phyloP scores from a whole-genome alignment of 306 rosid genomes.

The Carpinus fangiana region DNA sequence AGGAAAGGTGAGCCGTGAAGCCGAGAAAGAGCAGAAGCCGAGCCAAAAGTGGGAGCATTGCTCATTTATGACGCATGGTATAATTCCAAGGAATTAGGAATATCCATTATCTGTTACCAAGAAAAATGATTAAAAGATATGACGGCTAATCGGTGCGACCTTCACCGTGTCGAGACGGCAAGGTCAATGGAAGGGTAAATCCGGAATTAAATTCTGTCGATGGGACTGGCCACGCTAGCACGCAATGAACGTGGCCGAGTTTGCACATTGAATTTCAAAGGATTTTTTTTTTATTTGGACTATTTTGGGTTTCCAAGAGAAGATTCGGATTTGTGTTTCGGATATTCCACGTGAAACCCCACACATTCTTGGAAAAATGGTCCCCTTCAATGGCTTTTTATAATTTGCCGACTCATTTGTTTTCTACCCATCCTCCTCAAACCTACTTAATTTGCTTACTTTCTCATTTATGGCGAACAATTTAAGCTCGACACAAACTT shows the following conservation, averaged over 20 bases:
- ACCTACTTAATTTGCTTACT: too few relatives aligned
- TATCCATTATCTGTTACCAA: constrained; percentile 36
- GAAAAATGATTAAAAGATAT: background rate
- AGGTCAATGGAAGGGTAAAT: background rate
- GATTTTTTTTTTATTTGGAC: background rate
- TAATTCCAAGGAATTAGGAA: constrained; percentile 52
- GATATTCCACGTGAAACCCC: constrained; percentile 16
- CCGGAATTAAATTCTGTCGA: background rate
- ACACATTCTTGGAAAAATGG: background rate
- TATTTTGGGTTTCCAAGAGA: background rate
- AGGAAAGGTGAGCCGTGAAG: background rate
- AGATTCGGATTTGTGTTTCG: constrained; percentile 29
- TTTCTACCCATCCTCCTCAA: background rate
- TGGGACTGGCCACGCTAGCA: background rate
- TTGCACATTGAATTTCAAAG: constrained; percentile 2
- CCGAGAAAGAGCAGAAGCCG: background rate
- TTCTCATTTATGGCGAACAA: too few relatives aligned
- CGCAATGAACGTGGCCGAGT: background rate
- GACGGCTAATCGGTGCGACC: background rate
- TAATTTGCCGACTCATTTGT: too few relatives aligned
- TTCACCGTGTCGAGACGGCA: constrained; percentile 6
- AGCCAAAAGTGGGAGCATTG: background rate
- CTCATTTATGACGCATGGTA: constrained; percentile 40
- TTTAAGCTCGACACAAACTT: too few relatives aligned
- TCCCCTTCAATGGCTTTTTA: background rate